Evolutionary conservation across 495 filamentous ascomycete genomes (phyloP).

Genomic region (Penicillium robsamsonii): DNA sequence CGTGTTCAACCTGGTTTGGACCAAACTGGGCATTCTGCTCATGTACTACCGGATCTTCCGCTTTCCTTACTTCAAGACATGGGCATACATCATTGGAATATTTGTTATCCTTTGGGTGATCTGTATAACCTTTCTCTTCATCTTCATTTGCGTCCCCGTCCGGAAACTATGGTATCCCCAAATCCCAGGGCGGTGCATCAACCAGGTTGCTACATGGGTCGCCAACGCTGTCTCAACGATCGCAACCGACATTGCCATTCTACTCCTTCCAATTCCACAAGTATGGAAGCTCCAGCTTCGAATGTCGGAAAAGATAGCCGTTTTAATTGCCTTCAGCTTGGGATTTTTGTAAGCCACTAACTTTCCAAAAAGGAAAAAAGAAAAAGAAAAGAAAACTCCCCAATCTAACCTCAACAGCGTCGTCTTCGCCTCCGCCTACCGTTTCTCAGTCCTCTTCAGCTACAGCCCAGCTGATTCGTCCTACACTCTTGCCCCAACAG

Average conservation of each 20-base stretch:
- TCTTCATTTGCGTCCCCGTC: slow-evolving; percentile 48
- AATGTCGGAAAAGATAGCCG: slow-evolving; percentile 11
- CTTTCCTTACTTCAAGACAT: slow-evolving; percentile 34
- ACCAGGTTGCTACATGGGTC: slow-evolving; percentile 41
- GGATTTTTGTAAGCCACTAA: background rate
- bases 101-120: slow-evolving; percentile 43
- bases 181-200: slow-evolving; percentile 2
- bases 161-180: slow-evolving; percentile 38
- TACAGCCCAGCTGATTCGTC: slow-evolving; percentile 22
- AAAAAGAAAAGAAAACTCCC: background rate
- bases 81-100: slow-evolving; percentile 36
- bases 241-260: slow-evolving; percentile 44
- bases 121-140: slow-evolving; percentile 41
- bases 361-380: background rate
- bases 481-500: slow-evolving; percentile 42
- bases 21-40: slow-evolving; percentile 31
- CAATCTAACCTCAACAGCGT: background rate
- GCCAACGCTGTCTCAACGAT: slow-evolving; percentile 49
- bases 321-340: background rate
- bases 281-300: slow-evolving; percentile 43
- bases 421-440: background rate
- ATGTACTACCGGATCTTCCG: slow-evolving; percentile 47
- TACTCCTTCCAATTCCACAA: slow-evolving; percentile 42
- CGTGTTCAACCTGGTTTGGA: slow-evolving; percentile 43
- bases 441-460: background rate